phyloP scores from a whole-genome alignment of 139 green algal genomes.

The Micromonas pusilla region DNA sequence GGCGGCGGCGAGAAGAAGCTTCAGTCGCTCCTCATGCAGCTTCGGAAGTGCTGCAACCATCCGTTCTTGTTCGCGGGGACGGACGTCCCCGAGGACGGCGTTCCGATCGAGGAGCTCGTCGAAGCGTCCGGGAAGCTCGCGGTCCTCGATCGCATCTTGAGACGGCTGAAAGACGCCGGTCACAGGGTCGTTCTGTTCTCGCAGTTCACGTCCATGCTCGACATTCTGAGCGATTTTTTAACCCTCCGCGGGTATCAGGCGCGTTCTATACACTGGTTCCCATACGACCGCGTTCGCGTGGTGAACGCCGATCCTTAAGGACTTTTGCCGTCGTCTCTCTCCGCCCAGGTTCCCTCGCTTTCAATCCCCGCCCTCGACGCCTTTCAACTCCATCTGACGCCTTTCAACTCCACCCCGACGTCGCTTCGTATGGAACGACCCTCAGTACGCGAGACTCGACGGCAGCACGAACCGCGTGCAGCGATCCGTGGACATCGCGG shows the following conservation, averaged over 20 bases:
- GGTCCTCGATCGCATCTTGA: slow-evolving; percentile 43
- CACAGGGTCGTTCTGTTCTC: slow-evolving; percentile 54
- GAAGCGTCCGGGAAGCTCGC: slow-evolving; percentile 43
- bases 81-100: slow-evolving; percentile 72
- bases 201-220: slow-evolving; percentile 51
- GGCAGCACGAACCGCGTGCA: slow-evolving; percentile 37
- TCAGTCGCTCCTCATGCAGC: slow-evolving; percentile 98
- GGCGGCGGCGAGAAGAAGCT: slow-evolving; percentile 72
- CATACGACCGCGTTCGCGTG: too few relatives aligned
- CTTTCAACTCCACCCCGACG: too few relatives aligned
- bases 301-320: too few relatives aligned
- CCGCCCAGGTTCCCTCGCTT: too few relatives aligned
- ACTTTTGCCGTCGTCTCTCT: too few relatives aligned
- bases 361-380: too few relatives aligned
- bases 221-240: slow-evolving; percentile 49
- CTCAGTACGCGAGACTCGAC: slow-evolving; percentile 40
- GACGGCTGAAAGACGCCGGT: slow-evolving; percentile 34
- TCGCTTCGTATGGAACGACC: too few relatives aligned
- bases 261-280: slow-evolving; percentile 30
- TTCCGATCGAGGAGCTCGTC: slow-evolving; percentile 59
- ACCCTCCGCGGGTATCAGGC: neutral
- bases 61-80: slow-evolving; percentile 73
- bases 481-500: slow-evolving; percentile 41
- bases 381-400: too few relatives aligned
- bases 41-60: slow-evolving; percentile 99